Evolutionary conservation across 352 stramenopile genomes (phyloP).

Genomic region (Pythium chondricola): DNA sequence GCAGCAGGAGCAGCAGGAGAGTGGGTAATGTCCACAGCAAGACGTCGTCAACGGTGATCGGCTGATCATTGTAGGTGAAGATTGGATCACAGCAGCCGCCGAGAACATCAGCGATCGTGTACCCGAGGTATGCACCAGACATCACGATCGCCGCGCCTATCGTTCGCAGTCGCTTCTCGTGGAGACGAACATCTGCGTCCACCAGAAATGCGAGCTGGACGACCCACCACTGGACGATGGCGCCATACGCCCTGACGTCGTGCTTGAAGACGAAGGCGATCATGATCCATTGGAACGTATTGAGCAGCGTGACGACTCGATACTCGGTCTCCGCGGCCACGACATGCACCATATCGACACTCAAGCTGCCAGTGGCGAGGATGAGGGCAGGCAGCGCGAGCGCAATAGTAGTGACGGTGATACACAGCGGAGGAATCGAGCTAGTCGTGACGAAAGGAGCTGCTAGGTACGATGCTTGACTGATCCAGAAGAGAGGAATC

Average conservation of each 20-base stretch:
- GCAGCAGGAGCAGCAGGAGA: constrained; percentile 18
- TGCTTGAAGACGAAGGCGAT: constrained; percentile 9
- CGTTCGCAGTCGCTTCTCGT: constrained; percentile 4
- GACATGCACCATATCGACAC: constrained; percentile 10
- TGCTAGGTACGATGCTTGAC: constrained; percentile 3
- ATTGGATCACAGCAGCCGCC: constrained; percentile 1
- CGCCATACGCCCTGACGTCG: constrained; percentile 15
- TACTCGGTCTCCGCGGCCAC: constrained; percentile 22
- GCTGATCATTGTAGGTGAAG: constrained; percentile 9
- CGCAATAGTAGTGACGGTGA: background rate
- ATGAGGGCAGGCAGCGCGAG: constrained; percentile 16
- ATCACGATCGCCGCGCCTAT: background rate
- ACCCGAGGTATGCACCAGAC: background rate
- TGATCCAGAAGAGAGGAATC: constrained; percentile 7
- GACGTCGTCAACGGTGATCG: constrained; percentile 18
- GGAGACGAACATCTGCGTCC: constrained; percentile 16
- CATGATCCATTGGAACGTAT: constrained; percentile 20
- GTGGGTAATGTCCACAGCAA: constrained; percentile 22
- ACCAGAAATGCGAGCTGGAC: constrained; percentile 16
- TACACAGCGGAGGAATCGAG: background rate
- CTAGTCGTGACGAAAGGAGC: constrained; percentile 11
- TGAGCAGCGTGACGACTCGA: constrained; percentile 17
- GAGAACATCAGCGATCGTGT: constrained; percentile 12
- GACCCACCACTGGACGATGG: constrained; percentile 20
- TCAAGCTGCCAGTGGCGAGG: constrained; percentile 14